Evolutionary conservation across 2,329 filamentous ascomycete genomes (phyloP), one percentile per base, ranked within the genome.

Genomic region (Colletotrichum sp.): DNA sequence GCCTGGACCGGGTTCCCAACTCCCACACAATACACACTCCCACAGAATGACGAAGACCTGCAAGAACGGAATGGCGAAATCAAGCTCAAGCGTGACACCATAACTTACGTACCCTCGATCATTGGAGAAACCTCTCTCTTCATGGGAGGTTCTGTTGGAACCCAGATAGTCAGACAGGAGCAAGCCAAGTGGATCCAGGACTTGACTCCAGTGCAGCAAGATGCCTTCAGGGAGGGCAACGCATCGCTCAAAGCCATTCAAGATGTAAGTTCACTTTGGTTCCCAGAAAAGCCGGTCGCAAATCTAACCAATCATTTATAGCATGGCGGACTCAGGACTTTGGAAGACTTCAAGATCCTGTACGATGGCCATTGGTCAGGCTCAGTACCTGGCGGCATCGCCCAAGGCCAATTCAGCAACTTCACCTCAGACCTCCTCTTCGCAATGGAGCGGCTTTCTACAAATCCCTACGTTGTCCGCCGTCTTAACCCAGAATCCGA

Each of bases 311-410:
- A 0, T 30, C 16, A 15, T 18, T n/a, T 64, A 36, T 21, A 84
- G 82, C 78, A 79, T 69, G 80, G 81, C 16, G 80, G 79, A 9
- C 73, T 85, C n/a, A 78, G 80, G 32, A 81, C 80, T 15, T 71
- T 85, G 34, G 81, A 83, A 15, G 86, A 87, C 79, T 88, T 85
- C 75, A 79, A 78, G 28, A 79, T 84, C 26, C 80, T 89, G 3
- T 89, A 89, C 77, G 76, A 86, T 16, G 81, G 81, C 12, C 81
- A 88, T 75, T 88, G 86, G 85, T 80, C 80, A 10, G 80, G 79
- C 3, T 80, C 85, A 1, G 79, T 85, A 7, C 85, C 87, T 79
- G 81, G 34, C 84, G 82, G 57, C 12, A 60, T 60, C 5, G 57
- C 57, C 28, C 16, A 60, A 12, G 57, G 57, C 6, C 57, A 30